phyloP scores from a whole-genome alignment of 2,329 filamentous ascomycete genomes.

The Aspergillus brunneoviolaceus region DNA sequence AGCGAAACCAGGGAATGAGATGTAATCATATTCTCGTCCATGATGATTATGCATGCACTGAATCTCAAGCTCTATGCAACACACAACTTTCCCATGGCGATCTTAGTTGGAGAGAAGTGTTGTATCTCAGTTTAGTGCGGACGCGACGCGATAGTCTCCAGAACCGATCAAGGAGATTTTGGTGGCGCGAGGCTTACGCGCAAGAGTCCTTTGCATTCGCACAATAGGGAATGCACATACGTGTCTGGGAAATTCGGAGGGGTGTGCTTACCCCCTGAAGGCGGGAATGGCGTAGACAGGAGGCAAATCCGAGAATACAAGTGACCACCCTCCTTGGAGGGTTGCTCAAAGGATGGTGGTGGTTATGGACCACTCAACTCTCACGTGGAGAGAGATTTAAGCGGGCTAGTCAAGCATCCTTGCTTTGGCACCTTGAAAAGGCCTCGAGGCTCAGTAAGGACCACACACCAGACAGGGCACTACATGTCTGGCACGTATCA shows the following conservation, averaged over 20 bases:
- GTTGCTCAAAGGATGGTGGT: background rate
- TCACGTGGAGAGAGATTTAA: background rate
- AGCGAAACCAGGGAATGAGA: background rate
- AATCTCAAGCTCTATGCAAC: background rate
- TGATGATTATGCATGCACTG: background rate
- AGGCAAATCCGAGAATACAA: background rate
- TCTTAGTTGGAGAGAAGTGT: background rate
- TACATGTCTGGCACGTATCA: background rate
- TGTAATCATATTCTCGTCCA: background rate
- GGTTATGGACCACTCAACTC: background rate
- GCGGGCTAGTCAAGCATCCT: background rate
- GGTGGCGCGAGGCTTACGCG: background rate
- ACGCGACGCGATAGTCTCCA: background rate
- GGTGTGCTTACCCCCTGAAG: background rate
- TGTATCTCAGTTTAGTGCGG: background rate
- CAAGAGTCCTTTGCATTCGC: background rate
- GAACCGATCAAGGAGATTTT: background rate
- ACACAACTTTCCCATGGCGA: background rate
- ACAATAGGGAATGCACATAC: background rate
- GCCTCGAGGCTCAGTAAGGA: background rate
- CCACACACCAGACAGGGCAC: background rate
- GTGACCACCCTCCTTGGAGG: background rate
- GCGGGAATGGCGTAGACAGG: background rate
- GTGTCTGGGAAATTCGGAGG: background rate
- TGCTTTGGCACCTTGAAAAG: background rate